Conservation (phyloP, 2,329 filamentous ascomycete genomes). For the Colletotrichum tofieldiae region DNA sequence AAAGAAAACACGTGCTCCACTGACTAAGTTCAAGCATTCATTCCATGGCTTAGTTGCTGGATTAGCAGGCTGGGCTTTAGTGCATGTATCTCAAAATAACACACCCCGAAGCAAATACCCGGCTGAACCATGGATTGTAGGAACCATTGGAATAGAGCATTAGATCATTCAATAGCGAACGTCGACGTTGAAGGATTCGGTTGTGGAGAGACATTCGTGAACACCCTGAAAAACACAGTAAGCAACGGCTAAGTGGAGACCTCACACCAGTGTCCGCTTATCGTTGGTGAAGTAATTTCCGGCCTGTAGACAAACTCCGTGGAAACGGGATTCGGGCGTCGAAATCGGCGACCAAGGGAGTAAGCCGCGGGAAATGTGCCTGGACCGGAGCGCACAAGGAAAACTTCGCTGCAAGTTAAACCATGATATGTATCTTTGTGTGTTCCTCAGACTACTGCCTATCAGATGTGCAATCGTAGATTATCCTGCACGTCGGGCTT, state of each 20-base stretch:
- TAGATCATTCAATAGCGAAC: background rate
- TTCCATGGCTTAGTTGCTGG: background rate
- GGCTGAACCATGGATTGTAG: background rate
- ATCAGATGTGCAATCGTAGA: background rate
- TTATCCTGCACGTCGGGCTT: conserved; percentile 5
- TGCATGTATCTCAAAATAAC: background rate
- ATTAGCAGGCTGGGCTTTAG: background rate
- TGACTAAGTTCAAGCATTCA: background rate
- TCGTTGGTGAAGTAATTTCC: background rate
- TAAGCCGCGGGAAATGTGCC: background rate
- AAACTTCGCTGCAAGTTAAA: background rate
- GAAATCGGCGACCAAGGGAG: background rate
- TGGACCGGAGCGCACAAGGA: background rate
- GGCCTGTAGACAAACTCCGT: background rate
- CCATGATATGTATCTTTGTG: no score
- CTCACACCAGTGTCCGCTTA: background rate
- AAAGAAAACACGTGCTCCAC: background rate
- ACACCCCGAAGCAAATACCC: background rate
- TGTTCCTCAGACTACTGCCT: background rate
- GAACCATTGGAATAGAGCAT: background rate
- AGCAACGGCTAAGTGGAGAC: background rate
- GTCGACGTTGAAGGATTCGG: background rate
- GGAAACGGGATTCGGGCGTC: background rate
- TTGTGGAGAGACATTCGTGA: background rate
- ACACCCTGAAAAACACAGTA: background rate